These are phyloP conservation scores for Euphorbia peplus DNA, from an alignment of 345 rosid genomes.

Conservation along the genomic window DNA sequence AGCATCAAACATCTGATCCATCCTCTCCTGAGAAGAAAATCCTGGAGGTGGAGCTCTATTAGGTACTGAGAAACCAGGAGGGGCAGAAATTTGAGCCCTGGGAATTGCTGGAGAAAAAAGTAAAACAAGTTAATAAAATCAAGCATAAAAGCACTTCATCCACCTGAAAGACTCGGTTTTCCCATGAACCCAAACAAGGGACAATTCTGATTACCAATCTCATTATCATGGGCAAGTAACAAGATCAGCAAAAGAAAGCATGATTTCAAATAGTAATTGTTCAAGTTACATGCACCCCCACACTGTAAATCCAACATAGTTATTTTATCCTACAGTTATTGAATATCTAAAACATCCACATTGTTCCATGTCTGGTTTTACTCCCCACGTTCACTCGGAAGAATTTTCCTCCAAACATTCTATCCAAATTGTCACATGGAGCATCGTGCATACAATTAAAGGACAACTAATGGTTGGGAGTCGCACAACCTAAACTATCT, in stretches of 20 bases:
- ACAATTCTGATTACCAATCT: background rate
- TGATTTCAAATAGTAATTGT: background rate
- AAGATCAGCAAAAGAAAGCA: background rate
- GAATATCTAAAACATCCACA: too few relatives aligned
- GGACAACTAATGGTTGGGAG: too few relatives aligned
- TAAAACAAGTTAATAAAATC: background rate
- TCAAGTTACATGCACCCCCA: background rate
- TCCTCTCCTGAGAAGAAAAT: constrained; percentile 66
- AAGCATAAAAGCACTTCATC: background rate
- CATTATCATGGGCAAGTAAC: background rate
- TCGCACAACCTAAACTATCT: too few relatives aligned
- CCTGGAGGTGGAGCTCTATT: constrained; percentile 93
- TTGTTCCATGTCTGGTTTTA: background rate
- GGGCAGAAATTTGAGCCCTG: constrained; percentile 68
- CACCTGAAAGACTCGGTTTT: background rate
- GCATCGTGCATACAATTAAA: too few relatives aligned
- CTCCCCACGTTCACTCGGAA: background rate
- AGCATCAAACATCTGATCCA: constrained; percentile 43
- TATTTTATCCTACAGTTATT: background rate
- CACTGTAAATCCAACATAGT: background rate
- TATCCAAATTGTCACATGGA: too few relatives aligned
- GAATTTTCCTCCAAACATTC: background rate
- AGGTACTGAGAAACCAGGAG: constrained; percentile 84
- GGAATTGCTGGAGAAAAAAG: constrained; percentile 35
- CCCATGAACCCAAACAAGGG: background rate